These are phyloP conservation scores for Podospora appendiculata DNA, from an alignment of 495 filamentous ascomycete genomes.

Conservation along the genomic window DNA sequence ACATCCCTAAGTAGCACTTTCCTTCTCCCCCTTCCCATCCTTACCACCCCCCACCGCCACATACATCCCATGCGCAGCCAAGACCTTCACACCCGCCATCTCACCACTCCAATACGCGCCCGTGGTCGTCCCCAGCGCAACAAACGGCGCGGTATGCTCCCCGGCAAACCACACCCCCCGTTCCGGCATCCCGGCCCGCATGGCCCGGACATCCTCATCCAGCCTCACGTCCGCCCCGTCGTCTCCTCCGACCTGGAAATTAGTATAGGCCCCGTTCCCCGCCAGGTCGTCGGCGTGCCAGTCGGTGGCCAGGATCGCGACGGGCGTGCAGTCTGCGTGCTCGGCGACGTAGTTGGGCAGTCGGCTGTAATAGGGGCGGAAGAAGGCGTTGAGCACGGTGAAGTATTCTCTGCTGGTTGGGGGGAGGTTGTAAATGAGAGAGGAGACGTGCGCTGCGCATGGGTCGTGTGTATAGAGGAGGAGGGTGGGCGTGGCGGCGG, in stretches of 20 bases:
- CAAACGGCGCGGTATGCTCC: conserved; percentile 89
- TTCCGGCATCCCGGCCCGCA: conserved; percentile 62
- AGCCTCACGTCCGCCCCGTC: conserved; percentile 30
- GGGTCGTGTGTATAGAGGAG: conserved; percentile 85
- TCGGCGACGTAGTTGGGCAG: conserved; percentile 52
- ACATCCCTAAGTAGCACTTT: no score
- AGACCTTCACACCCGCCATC: not conserved
- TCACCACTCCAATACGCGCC: conserved; percentile 94
- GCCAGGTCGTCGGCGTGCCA: conserved; percentile 81
- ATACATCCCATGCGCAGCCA: no score
- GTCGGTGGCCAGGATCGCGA: conserved; percentile 56
- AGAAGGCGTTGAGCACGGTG: conserved; percentile 49
- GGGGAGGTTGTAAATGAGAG: conserved; percentile 26
- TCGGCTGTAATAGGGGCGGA: conserved; percentile 68
- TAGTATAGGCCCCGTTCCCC: conserved; percentile 83
- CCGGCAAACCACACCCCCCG: conserved; percentile 88
- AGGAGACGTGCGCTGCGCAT: conserved; percentile 40
- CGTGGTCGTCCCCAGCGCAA: conserved; percentile 77
- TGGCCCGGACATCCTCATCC: conserved; percentile 62
- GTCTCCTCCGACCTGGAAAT: conserved; percentile 73
- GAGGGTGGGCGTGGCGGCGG: conserved; percentile 60
- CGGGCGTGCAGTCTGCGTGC: conserved; percentile 53
- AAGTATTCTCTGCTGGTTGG: conserved; percentile 27
- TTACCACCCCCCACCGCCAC: no score
- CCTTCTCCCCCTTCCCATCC: no score